Conservation (phyloP, 2,329 filamentous ascomycete genomes). For the Claviceps sp. region DNA sequence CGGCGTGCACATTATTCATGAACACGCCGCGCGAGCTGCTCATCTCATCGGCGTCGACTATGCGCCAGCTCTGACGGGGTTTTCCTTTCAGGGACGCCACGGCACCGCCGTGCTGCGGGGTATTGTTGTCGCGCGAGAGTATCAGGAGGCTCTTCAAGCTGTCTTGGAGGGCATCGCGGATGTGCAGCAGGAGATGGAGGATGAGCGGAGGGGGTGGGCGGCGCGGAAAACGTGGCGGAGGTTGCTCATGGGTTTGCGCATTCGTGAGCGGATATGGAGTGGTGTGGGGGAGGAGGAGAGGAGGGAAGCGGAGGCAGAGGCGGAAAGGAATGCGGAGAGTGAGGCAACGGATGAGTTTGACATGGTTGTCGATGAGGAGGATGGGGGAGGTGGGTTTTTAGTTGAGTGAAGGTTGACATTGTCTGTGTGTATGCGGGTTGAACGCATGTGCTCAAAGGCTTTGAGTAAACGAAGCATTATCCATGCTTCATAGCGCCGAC, state of each 20-base stretch:
- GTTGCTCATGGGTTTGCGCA: constrained; percentile 64
- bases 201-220: constrained; percentile 58
- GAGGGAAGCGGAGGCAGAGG: constrained; percentile 22
- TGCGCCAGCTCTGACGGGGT: constrained; percentile 80
- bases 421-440: no score
- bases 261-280: constrained; percentile 59
- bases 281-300: constrained; percentile 37
- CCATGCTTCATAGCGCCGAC: no score
- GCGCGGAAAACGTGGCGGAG: constrained; percentile 54
- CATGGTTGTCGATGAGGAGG: constrained; percentile 26
- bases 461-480: no score
- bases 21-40: constrained; percentile 56
- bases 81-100: constrained; percentile 72
- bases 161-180: constrained; percentile 57
- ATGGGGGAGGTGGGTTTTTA: constrained; percentile 32
- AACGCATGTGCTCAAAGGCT: no score
- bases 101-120: constrained; percentile 76
- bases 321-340: constrained; percentile 22
- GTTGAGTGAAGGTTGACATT: constrained; percentile 16
- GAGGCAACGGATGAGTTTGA: constrained; percentile 31
- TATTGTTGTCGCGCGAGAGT: constrained; percentile 60
- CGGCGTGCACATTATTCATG: constrained; percentile 54
- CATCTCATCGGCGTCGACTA: constrained; percentile 69
- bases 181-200: constrained; percentile 48
- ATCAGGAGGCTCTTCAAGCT: constrained; percentile 56